Evolutionary conservation across 2,329 filamentous ascomycete genomes (phyloP).

Genomic region (Fusarium transvaalense): DNA sequence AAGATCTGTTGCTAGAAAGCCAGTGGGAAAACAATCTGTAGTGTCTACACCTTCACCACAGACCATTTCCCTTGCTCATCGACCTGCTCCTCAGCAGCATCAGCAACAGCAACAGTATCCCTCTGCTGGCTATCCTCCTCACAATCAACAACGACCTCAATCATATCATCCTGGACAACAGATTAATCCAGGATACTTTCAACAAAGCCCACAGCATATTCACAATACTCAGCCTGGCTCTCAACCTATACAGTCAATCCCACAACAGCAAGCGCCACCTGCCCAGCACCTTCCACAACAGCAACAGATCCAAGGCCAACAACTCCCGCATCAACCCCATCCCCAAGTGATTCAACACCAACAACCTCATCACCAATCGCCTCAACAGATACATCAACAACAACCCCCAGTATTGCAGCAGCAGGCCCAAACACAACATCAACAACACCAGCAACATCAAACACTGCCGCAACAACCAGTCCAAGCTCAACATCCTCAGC

Average conservation of each 20-base stretch:
- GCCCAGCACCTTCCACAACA: slow-evolving; percentile 13
- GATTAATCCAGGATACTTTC: neutral
- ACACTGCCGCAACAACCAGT: neutral
- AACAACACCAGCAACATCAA: slow-evolving; percentile 11
- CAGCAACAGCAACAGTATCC: slow-evolving; percentile 7
- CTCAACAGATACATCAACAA: neutral
- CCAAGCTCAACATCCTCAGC: neutral
- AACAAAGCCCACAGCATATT: neutral
- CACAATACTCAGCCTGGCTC: neutral
- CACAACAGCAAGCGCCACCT: slow-evolving; percentile 5
- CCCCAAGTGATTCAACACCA: slow-evolving; percentile 6
- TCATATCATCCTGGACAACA: slow-evolving; percentile 22
- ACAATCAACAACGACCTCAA: slow-evolving; percentile 22
- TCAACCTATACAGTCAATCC: neutral
- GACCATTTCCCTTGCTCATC: slow-evolving; percentile 15
- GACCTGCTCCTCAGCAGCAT: slow-evolving; percentile 18
- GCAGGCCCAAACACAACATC: neutral
- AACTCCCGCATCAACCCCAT: neutral
- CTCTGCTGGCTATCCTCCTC: slow-evolving; percentile 5
- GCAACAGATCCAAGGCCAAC: slow-evolving; percentile 7
- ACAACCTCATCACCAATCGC: neutral
- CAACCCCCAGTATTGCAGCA: neutral
- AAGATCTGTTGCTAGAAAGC: slow-evolving; percentile 32
- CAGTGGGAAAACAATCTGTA: slow-evolving; percentile 9
- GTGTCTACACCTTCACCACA: neutral